phyloP scores from a whole-genome alignment of 2,329 filamentous ascomycete species.

The Stachybotrys chartarum region DNA sequence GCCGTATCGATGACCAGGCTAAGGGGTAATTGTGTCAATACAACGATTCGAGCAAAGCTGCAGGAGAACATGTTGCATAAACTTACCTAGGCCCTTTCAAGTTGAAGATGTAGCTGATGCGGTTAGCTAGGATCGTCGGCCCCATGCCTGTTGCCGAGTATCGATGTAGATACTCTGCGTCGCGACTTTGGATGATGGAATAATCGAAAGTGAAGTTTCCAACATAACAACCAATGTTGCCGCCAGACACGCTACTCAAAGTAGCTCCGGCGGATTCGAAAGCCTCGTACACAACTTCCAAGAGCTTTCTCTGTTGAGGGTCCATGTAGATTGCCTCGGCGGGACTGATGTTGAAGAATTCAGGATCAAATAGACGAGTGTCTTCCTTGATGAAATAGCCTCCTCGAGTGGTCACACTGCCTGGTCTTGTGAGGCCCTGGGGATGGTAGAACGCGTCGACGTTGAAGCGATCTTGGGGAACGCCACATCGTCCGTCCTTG shows the following conservation, averaged over 20 bases:
- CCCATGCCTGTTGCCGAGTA: not conserved
- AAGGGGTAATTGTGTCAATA: no score
- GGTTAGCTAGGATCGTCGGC: not conserved
- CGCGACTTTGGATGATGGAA: no score
- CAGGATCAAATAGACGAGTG: slow-evolving; percentile 16
- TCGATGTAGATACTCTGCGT: not conserved
- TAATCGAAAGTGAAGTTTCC: slow-evolving; percentile 11
- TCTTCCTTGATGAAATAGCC: slow-evolving; percentile 15
- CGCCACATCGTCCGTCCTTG: slow-evolving; percentile 10
- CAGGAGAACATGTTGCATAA: no score
- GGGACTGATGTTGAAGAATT: slow-evolving; percentile 17
- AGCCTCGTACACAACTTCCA: slow-evolving; percentile 9
- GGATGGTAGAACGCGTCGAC: slow-evolving; percentile 15
- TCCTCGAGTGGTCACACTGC: slow-evolving; percentile 10
- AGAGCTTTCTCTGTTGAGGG: slow-evolving; percentile 9
- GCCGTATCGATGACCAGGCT: slow-evolving; percentile 35
- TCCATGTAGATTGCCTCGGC: slow-evolving; percentile 11
- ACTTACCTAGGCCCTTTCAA: not conserved
- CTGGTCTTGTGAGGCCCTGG: slow-evolving; percentile 10
- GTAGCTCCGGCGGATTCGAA: slow-evolving; percentile 18
- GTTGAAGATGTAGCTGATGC: not conserved
- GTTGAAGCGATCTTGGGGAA: slow-evolving; percentile 15
- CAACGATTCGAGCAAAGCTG: no score
- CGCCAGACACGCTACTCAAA: not conserved
- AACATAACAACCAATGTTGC: slow-evolving; percentile 12